Percentiles rank a stretch among this genome's conserved stretches.
Evolutionary conservation across 306 rosid species (phyloP).

Genomic region (Senna tora): DNA sequence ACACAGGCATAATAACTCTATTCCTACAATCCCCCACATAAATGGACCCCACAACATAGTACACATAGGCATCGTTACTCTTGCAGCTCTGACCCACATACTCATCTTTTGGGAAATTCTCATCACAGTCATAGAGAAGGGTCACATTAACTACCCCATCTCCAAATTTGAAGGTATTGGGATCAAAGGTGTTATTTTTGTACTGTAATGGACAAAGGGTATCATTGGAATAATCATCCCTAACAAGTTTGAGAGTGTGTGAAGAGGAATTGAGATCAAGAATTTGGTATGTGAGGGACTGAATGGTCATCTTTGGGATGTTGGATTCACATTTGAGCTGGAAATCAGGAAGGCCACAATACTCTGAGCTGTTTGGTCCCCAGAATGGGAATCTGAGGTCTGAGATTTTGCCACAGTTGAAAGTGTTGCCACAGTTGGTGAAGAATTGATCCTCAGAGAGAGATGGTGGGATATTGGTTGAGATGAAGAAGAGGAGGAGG

Average conservation of each 20-base stretch:
- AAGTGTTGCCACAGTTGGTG: not conserved
- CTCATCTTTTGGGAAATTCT: no score
- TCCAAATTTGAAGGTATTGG: constrained; percentile 4
- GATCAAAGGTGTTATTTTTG: constrained; percentile 25
- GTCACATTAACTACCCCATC: not conserved
- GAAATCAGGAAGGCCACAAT: constrained; percentile 31
- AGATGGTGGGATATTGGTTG: constrained; percentile 15
- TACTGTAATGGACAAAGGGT: not conserved
- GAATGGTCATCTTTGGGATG: constrained; percentile 6
- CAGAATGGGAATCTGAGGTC: constrained; percentile 40
- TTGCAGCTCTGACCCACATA: no score
- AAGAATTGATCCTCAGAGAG: not conserved
- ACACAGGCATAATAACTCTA: no score
- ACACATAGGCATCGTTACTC: no score
- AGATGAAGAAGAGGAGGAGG: constrained; percentile 9
- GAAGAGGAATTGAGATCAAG: not conserved
- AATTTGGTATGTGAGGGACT: constrained; percentile 30
- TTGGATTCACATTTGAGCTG: not conserved
- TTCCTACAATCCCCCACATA: no score
- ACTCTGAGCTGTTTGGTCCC: constrained; percentile 6
- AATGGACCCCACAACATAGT: no score
- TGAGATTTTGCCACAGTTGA: not conserved
- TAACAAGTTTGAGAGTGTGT: constrained; percentile 22
- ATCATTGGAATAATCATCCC: constrained; percentile 37
- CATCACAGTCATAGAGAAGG: no score